phyloP scores from a whole-genome alignment of 108 stramenopile genomes.

The Schizochytrium sp. region DNA sequence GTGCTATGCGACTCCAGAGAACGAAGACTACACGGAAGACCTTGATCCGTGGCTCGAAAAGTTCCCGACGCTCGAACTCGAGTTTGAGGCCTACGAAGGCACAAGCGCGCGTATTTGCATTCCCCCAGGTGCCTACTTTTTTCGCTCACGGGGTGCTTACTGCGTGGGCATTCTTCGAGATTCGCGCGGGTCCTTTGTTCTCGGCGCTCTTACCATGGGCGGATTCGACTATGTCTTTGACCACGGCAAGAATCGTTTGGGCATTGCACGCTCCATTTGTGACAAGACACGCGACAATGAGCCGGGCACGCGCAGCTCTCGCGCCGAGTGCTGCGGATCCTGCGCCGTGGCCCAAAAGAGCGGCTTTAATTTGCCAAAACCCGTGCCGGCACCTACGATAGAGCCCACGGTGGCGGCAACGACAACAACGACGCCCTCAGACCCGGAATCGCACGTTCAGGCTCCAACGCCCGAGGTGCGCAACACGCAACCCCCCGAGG shows the following conservation, averaged over 20 bases:
- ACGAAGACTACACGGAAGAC: not conserved
- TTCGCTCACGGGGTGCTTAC: not conserved
- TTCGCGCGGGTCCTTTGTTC: not conserved
- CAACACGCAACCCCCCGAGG: too few species aligned
- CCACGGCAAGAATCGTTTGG: not conserved
- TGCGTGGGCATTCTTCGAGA: not conserved
- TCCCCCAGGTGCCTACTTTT: not conserved
- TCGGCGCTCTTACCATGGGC: not conserved
- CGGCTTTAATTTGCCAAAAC: not conserved
- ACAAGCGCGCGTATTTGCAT: not conserved
- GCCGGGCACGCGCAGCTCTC: not conserved
- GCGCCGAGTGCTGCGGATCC: not conserved
- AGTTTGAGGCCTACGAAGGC: not conserved
- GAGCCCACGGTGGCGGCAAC: not conserved
- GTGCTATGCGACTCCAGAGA: not conserved
- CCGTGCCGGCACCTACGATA: not conserved
- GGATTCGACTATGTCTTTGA: not conserved
- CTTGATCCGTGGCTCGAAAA: not conserved
- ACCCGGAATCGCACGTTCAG: not conserved
- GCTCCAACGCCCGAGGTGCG: not conserved
- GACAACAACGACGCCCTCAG: not conserved
- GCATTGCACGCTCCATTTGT: constrained; percentile 7
- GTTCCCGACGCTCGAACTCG: not conserved
- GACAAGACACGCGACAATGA: not conserved
- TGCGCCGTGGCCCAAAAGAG: not conserved